A percentile compares a stretch with the other conserved stretches of the same genome.
Conservation (phyloP, 163 green algal genomes). For the Volvox carteri region DNA sequence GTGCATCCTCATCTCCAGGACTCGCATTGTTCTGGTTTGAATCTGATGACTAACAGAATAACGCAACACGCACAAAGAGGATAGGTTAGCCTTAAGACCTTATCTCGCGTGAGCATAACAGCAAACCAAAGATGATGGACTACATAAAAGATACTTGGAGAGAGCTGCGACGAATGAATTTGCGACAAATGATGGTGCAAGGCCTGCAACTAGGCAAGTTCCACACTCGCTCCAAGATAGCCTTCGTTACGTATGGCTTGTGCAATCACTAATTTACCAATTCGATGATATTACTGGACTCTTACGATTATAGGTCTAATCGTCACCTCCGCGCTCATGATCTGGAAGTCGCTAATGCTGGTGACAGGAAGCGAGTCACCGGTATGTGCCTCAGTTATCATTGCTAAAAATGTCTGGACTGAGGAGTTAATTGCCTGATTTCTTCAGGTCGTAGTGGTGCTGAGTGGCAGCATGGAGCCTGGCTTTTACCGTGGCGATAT, state of each 20-base stretch:
- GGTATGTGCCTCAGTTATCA: conserved; percentile 65
- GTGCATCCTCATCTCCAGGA: too few relatives aligned
- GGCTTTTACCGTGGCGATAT: conserved; percentile 98
- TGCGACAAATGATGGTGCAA: conserved; percentile 80
- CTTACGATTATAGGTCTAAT: conserved; percentile 89
- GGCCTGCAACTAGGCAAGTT: conserved; percentile 83
- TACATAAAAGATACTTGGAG: conserved; percentile 30
- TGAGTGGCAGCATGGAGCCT: conserved; percentile 99
- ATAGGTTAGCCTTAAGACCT: too few relatives aligned
- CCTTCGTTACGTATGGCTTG: background rate
- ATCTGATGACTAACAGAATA: too few relatives aligned
- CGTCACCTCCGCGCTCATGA: conserved; percentile 96
- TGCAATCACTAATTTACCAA: too few relatives aligned
- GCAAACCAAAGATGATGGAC: too few relatives aligned
- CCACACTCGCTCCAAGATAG: background rate
- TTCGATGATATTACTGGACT: too few relatives aligned
- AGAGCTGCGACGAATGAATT: conserved; percentile 74
- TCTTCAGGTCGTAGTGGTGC: conserved; percentile 95
- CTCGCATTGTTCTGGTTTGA: too few relatives aligned
- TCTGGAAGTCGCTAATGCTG: conserved; percentile 98
- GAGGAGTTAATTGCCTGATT: background rate
- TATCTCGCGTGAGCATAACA: too few relatives aligned
- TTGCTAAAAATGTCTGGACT: background rate
- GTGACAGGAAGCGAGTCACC: conserved; percentile 95
- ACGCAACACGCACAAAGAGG: too few relatives aligned